Evolutionary conservation across 345 rosid species (phyloP).

Genomic region (Salix brachista): DNA sequence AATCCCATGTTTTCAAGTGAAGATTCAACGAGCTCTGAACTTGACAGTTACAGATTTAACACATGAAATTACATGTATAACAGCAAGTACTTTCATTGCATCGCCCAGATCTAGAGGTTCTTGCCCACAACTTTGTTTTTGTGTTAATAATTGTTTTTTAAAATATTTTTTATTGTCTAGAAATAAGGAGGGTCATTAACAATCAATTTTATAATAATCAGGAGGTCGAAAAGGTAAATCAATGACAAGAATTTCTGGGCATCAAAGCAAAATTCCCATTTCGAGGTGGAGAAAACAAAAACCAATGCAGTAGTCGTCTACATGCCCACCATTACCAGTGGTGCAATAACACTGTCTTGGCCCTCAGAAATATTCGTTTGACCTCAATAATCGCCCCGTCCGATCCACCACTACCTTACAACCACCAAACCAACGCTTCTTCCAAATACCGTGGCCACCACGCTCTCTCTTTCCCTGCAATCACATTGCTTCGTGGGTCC

Average conservation of each 20-base stretch:
- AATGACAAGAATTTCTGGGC: not conserved
- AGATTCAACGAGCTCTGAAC: no score
- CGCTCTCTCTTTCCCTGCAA: not conserved
- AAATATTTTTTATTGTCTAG: no score
- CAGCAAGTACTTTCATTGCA: no score
- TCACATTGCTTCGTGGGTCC: not conserved
- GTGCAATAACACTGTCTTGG: no score
- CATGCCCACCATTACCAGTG: not conserved
- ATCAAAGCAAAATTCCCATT: not conserved
- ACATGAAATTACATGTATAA: no score
- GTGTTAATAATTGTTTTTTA: no score
- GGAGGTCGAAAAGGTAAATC: not conserved
- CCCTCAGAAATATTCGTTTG: not conserved
- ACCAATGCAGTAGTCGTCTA: not conserved
- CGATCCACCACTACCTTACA: slow-evolving; percentile 3
- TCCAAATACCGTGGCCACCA: not conserved
- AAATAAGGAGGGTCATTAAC: not conserved
- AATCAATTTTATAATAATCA: not conserved
- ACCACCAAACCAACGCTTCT: not conserved
- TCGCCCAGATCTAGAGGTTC: no score
- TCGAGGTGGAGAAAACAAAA: not conserved
- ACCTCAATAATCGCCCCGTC: not conserved
- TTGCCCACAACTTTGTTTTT: no score
- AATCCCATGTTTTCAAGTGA: no score
- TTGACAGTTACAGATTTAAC: no score